Percentiles rank a stretch among this genome's conserved stretches.
These are phyloP conservation scores for Microbotryum silenes-acaulis DNA, from an alignment of 1,284 basidiomycete genomes.

Conservation along the genomic window DNA sequence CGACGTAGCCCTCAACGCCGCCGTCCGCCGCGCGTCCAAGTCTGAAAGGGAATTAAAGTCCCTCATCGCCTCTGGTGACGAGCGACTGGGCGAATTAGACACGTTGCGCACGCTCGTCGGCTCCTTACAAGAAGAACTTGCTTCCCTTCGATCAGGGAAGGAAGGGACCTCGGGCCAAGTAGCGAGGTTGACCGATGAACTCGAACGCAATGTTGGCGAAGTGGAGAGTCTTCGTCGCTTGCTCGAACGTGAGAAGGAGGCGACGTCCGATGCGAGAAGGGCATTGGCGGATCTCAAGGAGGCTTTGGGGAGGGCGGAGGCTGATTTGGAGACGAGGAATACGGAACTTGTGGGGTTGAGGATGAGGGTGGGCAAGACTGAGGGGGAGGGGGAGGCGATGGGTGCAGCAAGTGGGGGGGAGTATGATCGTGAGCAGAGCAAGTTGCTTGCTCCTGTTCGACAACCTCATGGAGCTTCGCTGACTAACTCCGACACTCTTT, in stretches of 20 bases:
- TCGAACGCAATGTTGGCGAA: constrained; percentile 19
- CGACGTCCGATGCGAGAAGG: constrained; percentile 5
- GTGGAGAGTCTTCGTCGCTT: constrained; percentile 14
- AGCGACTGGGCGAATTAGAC: constrained; percentile 12
- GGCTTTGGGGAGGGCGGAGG: constrained; percentile 12
- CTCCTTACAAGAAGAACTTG: constrained; percentile 15
- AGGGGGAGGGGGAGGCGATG: neutral
- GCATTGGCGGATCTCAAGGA: constrained; percentile 24
- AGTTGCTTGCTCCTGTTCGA: no score
- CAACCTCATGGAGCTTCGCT: no score
- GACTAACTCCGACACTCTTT: no score
- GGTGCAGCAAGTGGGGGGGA: neutral
- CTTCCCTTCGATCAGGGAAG: neutral
- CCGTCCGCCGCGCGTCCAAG: constrained; percentile 17
- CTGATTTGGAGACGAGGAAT: constrained; percentile 2
- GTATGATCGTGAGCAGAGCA: no score
- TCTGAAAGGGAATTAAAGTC: constrained; percentile 24
- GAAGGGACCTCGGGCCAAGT: constrained; percentile 3
- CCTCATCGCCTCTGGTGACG: constrained; percentile 17
- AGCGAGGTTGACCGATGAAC: constrained; percentile 8
- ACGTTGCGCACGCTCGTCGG: constrained; percentile 7
- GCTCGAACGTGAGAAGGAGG: constrained; percentile 12
- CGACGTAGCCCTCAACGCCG: constrained; percentile 11
- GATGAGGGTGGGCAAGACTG: neutral
- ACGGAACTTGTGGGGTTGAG: constrained; percentile 15